Conservation (phyloP, 306 rosid genomes). For the Adenanthera pavonina region DNA sequence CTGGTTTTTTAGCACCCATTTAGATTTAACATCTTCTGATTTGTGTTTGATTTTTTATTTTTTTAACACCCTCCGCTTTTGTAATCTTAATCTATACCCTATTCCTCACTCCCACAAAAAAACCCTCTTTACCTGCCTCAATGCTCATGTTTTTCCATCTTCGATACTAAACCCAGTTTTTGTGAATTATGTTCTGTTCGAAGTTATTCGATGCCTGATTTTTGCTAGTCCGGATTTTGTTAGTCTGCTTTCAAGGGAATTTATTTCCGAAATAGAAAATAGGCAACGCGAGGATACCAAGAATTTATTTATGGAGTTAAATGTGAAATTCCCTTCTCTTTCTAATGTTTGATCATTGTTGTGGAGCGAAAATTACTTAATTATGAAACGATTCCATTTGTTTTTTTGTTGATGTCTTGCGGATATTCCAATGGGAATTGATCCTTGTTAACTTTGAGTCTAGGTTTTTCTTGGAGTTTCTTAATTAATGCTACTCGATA, state of each 20-base stretch:
- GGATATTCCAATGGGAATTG: not conserved
- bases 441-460: not conserved
- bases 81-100: constrained; percentile 30
- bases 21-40: too few species aligned
- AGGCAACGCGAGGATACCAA: not conserved
- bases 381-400: not conserved
- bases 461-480: not conserved
- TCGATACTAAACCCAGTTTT: not conserved
- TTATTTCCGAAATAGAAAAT: constrained; percentile 1
- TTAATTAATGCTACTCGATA: not conserved
- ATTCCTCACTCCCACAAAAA: not conserved
- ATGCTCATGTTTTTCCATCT: not conserved
- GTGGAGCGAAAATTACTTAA: constrained; percentile 13
- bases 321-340: not conserved
- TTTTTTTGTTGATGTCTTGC: not conserved
- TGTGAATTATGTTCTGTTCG: not conserved
- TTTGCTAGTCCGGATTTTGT: not conserved
- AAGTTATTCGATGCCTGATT: not conserved
- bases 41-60: too few species aligned
- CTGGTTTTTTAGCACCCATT: too few species aligned
- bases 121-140: not conserved
- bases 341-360: not conserved
- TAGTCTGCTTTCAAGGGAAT: not conserved
- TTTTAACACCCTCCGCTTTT: constrained; percentile 14
- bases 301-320: constrained; percentile 11